Base-by-base conservation (phyloP, 2,329 filamentous ascomycete genomes). In the Dactylonectria estremocensis region DNA sequence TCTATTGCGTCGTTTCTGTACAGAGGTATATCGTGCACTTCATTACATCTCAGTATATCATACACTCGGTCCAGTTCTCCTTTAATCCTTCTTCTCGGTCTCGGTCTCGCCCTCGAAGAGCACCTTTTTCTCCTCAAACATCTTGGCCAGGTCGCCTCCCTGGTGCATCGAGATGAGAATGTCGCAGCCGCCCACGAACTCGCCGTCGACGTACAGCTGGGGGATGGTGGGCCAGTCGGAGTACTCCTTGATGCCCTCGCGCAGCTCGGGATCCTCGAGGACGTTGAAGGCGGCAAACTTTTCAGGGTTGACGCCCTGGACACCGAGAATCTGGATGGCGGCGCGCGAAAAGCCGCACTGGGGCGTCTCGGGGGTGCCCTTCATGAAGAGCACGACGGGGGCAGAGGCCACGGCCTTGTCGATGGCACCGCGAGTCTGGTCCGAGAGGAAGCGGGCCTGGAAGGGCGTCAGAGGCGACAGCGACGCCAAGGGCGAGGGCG, bases 251-350 rank as follows among this genome's bases (percentile, higher is more conserved):
- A 99, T 97, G 59, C 96, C 95, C 83, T 91, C 85, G 76, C 96
- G 90, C 79, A 99, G 83, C 79, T 97, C 95, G 4, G 92, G 83
- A 80, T 98, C 95, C 83, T 98, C 96, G 64, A 99, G 83, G 45
- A 99, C 96, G 83, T 99, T 98, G 83, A 97, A 98, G 8, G 96
- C 95, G n/a, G 95, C 93, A 80, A 99, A 99, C 85, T 98, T 98
- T 72, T 89, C 88, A 16, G 96, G 96, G 83, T 98, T 93, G 69
- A 99, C 95, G 71, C 96, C 96, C 84, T 99, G 95, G 77, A 98
- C 83, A 65, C 95, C 94, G 71, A 99, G 87, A 77, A 99, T 95
- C 86, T 98, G 95, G 80, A 99, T 97, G 80, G 90, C 94, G 61
- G 95, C 95, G 76, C 95, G 90, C 66, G 95, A 98, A 87, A 98